These are phyloP conservation scores for Fusarium sublunatum DNA, from an alignment of 2,329 filamentous ascomycete genomes.

Conservation along the genomic window DNA sequence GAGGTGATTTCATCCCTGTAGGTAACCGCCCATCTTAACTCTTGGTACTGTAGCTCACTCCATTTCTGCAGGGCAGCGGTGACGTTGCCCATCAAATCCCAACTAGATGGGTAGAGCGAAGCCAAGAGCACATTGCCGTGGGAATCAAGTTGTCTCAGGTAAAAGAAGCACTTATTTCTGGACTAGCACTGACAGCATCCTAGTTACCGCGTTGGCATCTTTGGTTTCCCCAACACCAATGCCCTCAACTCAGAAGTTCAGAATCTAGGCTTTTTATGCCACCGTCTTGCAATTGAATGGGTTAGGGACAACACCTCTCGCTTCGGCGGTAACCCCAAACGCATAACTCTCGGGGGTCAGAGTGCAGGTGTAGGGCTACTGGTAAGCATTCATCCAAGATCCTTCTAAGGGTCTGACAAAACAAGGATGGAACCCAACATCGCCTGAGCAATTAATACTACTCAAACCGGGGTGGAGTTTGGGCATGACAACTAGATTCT, in stretches of 20 bases:
- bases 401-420: too few relatives aligned
- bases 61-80: too few relatives aligned
- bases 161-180: too few relatives aligned
- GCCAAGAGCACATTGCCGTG: slow-evolving; percentile 35
- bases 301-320: slow-evolving; percentile 31
- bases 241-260: slow-evolving; percentile 18
- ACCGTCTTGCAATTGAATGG: slow-evolving; percentile 39
- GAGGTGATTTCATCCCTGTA: slow-evolving; percentile 19
- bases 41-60: too few relatives aligned
- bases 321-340: slow-evolving; percentile 33
- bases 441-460: too few relatives aligned
- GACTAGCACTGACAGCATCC: too few relatives aligned
- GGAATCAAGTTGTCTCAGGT: slow-evolving; percentile 19
- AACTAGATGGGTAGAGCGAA: slow-evolving; percentile 30
- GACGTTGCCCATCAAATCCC: slow-evolving; percentile 32
- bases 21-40: background rate
- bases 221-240: slow-evolving; percentile 26
- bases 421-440: too few relatives aligned
- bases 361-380: slow-evolving; percentile 15
- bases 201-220: slow-evolving; percentile 22
- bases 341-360: slow-evolving; percentile 37
- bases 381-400: too few relatives aligned
- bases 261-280: slow-evolving; percentile 34
- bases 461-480: too few relatives aligned
- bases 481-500: too few relatives aligned